Base-by-base conservation (phyloP, 2,329 filamentous ascomycete genomes). In the Fusarium tjaetaba region DNA sequence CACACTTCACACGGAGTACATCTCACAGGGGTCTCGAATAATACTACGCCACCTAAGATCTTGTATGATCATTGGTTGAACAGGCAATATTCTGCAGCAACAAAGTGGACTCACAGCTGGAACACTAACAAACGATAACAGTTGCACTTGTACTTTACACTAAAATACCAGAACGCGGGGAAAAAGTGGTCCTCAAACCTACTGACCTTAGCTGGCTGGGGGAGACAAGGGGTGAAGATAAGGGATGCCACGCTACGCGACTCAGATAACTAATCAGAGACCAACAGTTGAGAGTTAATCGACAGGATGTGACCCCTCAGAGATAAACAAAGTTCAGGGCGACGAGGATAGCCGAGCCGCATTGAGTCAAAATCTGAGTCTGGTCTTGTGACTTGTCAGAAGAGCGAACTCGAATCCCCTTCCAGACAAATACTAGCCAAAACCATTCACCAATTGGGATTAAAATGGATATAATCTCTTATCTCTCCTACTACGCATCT, bases 271-370 rank as follows among this genome's bases (percentile, higher is more conserved):
- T 34, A 26, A 45, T 24, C 16, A n/a, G 38, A 57, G 20, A 20
- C 53, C 39, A 57, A 57, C 26, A 22, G 14, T 22, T 34, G 15
- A n/a, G 38, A n/a, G 16, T 56, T 34, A 11, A 34, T 26, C 16
- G 11, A 22, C 6, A 8, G 30, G 18, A 45, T 45, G n/a, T 46
- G 32, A 32, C 53, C 28, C 30, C 14, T 11, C 20, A 22, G 13
- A 57, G 53, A 46, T 46, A 46, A 34, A 46, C 11, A n/a, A 13
- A 46, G 39, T 30, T 57, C 38, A 57, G 38, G 38, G 53, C 18
- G 9, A 34, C n/a, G 11, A 18, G 5, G 24, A 24, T 9, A n/a
- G 5, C 5, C 28, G 22, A 32, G 38, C 20, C 26, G 14, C 20
- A 28, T 8, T 15, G 11, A 9, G 24, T 20, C 15, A 42, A 36